A percentile compares a stretch with the other conserved stretches of the same genome.
Evolutionary conservation across 2,329 filamentous ascomycete genomes (phyloP).

Genomic region (Boeremia lycopersici): DNA sequence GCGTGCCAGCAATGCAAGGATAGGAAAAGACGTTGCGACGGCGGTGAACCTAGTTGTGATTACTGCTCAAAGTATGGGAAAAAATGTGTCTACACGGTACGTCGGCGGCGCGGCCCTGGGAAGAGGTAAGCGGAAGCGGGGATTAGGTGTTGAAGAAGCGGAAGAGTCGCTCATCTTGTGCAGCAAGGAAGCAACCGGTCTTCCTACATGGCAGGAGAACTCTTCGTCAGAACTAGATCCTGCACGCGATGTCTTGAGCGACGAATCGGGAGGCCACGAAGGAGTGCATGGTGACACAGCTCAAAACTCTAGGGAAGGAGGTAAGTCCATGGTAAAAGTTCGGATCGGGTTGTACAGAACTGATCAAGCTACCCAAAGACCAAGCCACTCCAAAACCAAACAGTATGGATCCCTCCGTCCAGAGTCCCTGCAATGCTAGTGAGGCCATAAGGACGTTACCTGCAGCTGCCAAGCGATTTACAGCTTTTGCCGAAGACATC

Average conservation of each 20-base stretch:
- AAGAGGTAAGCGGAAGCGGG: background rate
- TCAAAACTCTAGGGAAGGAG: background rate
- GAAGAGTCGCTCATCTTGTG: background rate
- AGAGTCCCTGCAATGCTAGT: background rate
- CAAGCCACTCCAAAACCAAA: background rate
- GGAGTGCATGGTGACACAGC: background rate
- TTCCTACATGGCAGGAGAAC: background rate
- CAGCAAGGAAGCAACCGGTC: background rate
- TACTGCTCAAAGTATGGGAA: background rate
- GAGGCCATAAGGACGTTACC: background rate
- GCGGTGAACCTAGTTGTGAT: background rate
- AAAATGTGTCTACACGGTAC: background rate
- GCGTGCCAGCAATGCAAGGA: constrained; percentile 6
- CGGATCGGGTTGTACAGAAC: background rate
- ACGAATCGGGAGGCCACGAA: background rate
- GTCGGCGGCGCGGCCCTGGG: constrained; percentile 1
- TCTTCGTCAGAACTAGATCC: background rate
- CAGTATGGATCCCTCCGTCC: background rate
- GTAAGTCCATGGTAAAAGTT: background rate
- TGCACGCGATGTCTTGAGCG: background rate
- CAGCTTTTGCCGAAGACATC: background rate
- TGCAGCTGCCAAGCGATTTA: background rate
- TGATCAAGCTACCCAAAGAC: background rate
- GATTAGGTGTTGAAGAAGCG: background rate
- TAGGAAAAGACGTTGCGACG: constrained; percentile 6